A percentile compares a stretch with the other conserved stretches of the same genome.
Conservation (phyloP, 2,329 filamentous ascomycete species). For the Claviceps lovelessii region DNA sequence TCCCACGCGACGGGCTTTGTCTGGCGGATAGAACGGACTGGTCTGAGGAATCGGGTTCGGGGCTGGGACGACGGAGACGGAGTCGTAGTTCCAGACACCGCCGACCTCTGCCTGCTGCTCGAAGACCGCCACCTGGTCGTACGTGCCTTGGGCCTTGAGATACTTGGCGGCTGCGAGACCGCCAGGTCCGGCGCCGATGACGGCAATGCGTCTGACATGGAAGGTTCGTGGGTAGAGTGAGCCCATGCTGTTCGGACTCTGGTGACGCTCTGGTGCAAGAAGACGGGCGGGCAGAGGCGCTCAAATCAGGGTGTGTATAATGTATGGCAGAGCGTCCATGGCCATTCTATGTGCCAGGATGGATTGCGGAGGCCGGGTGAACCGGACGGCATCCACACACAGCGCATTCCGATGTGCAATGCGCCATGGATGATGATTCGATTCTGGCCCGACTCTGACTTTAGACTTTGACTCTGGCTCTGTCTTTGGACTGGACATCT, state of each 20-base stretch:
- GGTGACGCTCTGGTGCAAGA: neutral
- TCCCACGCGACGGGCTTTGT: constrained; percentile 43
- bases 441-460: no score
- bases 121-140: constrained; percentile 59
- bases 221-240: constrained; percentile 22
- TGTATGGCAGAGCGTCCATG: neutral
- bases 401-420: no score
- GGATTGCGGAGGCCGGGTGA: neutral
- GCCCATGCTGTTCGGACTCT: constrained; percentile 12
- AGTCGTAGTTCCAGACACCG: constrained; percentile 75
- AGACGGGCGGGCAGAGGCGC: neutral
- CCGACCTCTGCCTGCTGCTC: constrained; percentile 68
- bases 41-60: constrained; percentile 51
- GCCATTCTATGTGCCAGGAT: neutral
- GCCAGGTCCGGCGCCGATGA: constrained; percentile 71
- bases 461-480: no score
- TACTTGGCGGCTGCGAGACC: constrained; percentile 73
- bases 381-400: no score
- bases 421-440: no score
- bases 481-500: no score
- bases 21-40: constrained; percentile 45
- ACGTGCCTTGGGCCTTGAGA: constrained; percentile 52
- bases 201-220: constrained; percentile 48
- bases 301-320: neutral
- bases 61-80: constrained; percentile 29